Evolutionary conservation across 768 basidiomycete genomes (phyloP).

Genomic region (Rhodosporidiobolus sp.): DNA sequence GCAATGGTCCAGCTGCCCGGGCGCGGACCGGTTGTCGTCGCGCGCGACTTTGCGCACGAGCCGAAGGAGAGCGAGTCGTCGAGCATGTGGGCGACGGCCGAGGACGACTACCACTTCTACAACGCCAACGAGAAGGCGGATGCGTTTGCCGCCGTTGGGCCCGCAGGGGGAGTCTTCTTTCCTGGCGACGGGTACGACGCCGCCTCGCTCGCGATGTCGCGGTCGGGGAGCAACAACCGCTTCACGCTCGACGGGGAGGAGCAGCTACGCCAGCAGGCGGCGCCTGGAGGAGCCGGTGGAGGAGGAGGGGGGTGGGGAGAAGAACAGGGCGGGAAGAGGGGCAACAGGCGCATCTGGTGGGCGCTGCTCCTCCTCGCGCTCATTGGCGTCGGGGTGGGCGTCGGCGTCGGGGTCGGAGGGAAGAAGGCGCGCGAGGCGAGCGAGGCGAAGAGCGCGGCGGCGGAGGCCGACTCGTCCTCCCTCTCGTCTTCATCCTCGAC

Average conservation of each 20-base stretch:
- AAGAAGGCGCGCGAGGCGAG: neutral
- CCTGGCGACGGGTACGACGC: slow-evolving; percentile 8
- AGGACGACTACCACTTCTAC: no score
- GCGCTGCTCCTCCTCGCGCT: slow-evolving; percentile 6
- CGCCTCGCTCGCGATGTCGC: neutral
- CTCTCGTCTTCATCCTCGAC: neutral
- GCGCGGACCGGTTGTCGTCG: neutral
- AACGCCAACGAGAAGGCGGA: slow-evolving; percentile 22
- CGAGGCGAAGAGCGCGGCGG: neutral
- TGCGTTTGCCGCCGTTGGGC: neutral
- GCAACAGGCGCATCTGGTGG: slow-evolving; percentile 9
- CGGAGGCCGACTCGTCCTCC: neutral
- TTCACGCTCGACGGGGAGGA: slow-evolving; percentile 36
- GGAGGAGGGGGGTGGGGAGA: neutral
- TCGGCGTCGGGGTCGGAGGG: slow-evolving; percentile 17
- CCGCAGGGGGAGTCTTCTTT: neutral
- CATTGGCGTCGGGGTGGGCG: slow-evolving; percentile 19
- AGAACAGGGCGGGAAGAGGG: neutral
- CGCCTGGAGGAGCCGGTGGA: neutral
- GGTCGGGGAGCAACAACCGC: slow-evolving; percentile 14
- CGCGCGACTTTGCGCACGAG: neutral
- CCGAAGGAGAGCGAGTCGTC: slow-evolving; percentile 9
- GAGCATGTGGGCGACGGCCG: slow-evolving; percentile 13
- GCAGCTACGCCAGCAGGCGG: neutral
- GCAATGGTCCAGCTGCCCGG: slow-evolving; percentile 20